Base-by-base conservation (phyloP, 352 stramenopile genomes). In the Pelagophyceae sp. region DNA sequence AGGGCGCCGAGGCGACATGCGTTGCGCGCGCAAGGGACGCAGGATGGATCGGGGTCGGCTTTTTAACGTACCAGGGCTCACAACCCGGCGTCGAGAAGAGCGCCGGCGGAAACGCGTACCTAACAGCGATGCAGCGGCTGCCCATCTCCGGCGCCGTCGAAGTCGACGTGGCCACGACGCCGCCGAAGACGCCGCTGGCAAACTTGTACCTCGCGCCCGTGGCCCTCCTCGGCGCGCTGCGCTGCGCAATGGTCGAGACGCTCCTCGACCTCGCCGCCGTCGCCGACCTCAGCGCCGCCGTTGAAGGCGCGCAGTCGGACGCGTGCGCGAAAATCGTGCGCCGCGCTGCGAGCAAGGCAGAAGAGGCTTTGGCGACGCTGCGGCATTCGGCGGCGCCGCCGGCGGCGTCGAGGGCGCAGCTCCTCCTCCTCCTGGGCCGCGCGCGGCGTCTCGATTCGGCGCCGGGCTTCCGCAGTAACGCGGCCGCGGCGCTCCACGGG, bases 221-320 rank as follows among this genome's bases (percentile, higher is more conserved):
- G 15, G 29, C 23, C 23, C 5, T 27, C 58, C 58, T 67, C 58
- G 58, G 11, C 11, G 5, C 15, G 5, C 6, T 67, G 11, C 15
- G 27, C 11, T 67, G 58, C 58, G 58, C 58, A 11, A 15, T 31
- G 11, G 58, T 33, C 58, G 58, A 67, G 29, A 67, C 15, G 11
- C 23, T 33, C 58, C 58, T 67, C 58, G 58, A 67, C 58, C 58
- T 67, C 58, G 58, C 23, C 23, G 58, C 58, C 58, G n/a, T n/a
- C n/a, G n/a, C n/a, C n/a, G n/a, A 54, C 45, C 45, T 54, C 45
- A 54, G 45, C n/a, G n/a, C n/a, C n/a, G n/a, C n/a, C n/a, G n/a
- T n/a, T n/a, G n/a, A n/a, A n/a, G n/a, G n/a, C n/a, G n/a, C n/a
- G n/a, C n/a, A n/a, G n/a, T n/a, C n/a, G n/a, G n/a, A n/a, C n/a